Evolutionary conservation across 1,284 basidiomycete species (phyloP).

Genomic region (Leucoagaricus sp.): DNA sequence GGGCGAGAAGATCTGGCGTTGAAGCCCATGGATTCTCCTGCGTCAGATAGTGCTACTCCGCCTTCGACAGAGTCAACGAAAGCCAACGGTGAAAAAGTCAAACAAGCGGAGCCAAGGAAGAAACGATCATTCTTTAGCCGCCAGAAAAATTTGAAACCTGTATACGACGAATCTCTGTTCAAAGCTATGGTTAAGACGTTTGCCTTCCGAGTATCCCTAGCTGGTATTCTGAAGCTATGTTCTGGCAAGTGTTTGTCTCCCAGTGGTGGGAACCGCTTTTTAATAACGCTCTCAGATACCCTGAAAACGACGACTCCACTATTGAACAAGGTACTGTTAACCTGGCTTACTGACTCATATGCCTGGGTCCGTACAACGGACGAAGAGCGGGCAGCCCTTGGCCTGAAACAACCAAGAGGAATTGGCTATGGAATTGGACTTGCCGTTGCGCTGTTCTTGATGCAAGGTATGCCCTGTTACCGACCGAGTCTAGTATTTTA

Average conservation of each 20-base stretch:
- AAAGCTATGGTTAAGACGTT: slow-evolving; percentile 60
- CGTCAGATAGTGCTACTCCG: background rate
- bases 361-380: slow-evolving; percentile 38
- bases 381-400: slow-evolving; percentile 29
- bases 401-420: slow-evolving; percentile 37
- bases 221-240: slow-evolving; percentile 55
- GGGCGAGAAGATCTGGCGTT: background rate
- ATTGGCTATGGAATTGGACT: slow-evolving; percentile 60
- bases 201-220: slow-evolving; percentile 53
- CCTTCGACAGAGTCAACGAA: background rate
- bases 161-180: slow-evolving; percentile 60
- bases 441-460: slow-evolving; percentile 60
- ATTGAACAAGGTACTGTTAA: slow-evolving; percentile 59
- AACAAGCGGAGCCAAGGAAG: background rate
- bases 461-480: slow-evolving; percentile 54
- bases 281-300: slow-evolving; percentile 37
- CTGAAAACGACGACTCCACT: slow-evolving; percentile 61
- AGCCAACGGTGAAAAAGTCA: background rate
- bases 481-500: background rate
- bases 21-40: background rate
- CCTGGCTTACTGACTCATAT: slow-evolving; percentile 58
- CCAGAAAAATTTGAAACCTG: slow-evolving; percentile 24
- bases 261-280: background rate
- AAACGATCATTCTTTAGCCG: slow-evolving; percentile 9
- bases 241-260: slow-evolving; percentile 40